phyloP scores from a whole-genome alignment of 257 asterid species.

The Coffea eugenioides region DNA sequence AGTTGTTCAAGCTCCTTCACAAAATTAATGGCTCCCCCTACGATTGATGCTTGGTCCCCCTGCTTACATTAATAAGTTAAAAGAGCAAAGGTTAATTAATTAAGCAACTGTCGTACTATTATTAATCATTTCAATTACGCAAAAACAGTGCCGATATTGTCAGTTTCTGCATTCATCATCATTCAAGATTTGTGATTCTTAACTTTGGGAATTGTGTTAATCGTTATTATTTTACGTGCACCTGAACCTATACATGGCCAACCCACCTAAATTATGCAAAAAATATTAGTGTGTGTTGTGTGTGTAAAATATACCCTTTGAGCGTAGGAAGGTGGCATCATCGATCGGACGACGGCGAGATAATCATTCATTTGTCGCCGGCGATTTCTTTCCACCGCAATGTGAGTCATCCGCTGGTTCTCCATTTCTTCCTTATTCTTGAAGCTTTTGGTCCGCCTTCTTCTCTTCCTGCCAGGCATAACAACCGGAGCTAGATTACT shows the following conservation, averaged over 20 bases:
- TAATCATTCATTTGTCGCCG: slow-evolving; percentile 77
- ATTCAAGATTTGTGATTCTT: not conserved
- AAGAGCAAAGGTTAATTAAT: not conserved
- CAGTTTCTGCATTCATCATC: not conserved
- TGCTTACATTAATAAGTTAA: slow-evolving; percentile 11
- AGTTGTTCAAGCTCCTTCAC: slow-evolving; percentile 69
- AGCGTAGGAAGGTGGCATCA: slow-evolving; percentile 80
- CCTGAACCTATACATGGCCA: not conserved
- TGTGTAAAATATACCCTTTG: slow-evolving; percentile 47
- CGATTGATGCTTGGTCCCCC: slow-evolving; percentile 85
- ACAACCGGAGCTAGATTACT: slow-evolving; percentile 13
- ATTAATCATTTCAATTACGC: not conserved
- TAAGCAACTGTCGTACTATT: not conserved
- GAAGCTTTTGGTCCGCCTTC: slow-evolving; percentile 44
- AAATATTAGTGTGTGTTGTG: not conserved
- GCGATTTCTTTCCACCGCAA: slow-evolving; percentile 86
- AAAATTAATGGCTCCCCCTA: slow-evolving; percentile 64
- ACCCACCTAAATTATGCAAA: not conserved
- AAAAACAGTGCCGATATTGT: not conserved
- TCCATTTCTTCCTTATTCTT: slow-evolving; percentile 78
- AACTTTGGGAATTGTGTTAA: not conserved
- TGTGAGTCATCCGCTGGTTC: slow-evolving; percentile 79
- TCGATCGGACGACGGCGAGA: slow-evolving; percentile 67
- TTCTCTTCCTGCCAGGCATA: slow-evolving; percentile 35
- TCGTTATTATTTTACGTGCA: not conserved